Conservation (phyloP, 495 filamentous ascomycete species). For the Jackrogersella minutella region DNA sequence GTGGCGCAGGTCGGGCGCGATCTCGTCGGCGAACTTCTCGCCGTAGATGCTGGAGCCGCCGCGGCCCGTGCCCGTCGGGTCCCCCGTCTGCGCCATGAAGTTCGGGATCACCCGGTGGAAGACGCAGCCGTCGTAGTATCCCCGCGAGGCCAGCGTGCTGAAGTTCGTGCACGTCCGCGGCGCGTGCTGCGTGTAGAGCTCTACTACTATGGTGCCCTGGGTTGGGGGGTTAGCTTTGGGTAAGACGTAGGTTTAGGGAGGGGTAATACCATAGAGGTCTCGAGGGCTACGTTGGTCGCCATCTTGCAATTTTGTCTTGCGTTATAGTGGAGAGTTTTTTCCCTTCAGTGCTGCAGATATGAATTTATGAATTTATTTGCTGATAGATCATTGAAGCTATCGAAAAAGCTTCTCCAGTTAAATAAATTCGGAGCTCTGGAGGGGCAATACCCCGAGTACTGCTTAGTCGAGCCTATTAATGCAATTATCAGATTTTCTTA, state of each 20-base stretch:
- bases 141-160: conserved; percentile 73
- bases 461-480: no score
- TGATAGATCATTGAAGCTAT: neutral
- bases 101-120: conserved; percentile 96
- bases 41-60: conserved; percentile 92
- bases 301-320: conserved; percentile 51
- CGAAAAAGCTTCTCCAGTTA: neutral
- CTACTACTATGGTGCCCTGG: conserved; percentile 80
- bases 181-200: conserved; percentile 74
- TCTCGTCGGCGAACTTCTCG: conserved; percentile 95
- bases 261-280: conserved; percentile 79
- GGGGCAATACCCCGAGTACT: no score
- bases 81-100: conserved; percentile 97
- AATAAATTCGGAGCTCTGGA: conserved; percentile 21
- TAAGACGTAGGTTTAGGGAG: neutral
- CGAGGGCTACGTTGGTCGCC: conserved; percentile 77
- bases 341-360: neutral
- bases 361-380: no score
- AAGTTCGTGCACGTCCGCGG: conserved; percentile 88
- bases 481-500: conserved; percentile 4
- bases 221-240: conserved; percentile 18
- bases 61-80: conserved; percentile 94
- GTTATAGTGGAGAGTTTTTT: neutral
- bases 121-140: conserved; percentile 84
- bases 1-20: conserved; percentile 77